These are phyloP conservation scores for Candida dubliniensis DNA, from an alignment of 1,139 yeast genomes.

Conservation along the genomic window DNA sequence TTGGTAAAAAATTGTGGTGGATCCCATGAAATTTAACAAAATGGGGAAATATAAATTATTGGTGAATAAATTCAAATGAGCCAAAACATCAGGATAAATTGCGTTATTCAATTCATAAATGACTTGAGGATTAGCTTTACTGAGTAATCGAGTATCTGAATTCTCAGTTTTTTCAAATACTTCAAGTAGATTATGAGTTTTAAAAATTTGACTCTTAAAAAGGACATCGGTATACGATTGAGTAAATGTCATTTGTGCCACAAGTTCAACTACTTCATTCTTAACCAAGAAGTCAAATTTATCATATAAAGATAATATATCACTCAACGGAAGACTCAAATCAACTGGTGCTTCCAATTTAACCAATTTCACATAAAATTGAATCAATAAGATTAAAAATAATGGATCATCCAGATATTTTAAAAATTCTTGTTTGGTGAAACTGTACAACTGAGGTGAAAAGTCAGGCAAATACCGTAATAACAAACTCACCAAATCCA, in stretches of 20 bases:
- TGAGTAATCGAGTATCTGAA: conserved; percentile 23
- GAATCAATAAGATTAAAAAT: conserved; percentile 25
- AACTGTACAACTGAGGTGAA: conserved; percentile 13
- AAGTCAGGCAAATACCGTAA: conserved; percentile 10
- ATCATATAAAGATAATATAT: conserved; percentile 13
- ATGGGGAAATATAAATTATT: conserved; percentile 28
- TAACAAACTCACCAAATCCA: conserved; percentile 19
- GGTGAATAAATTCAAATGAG: conserved; percentile 20
- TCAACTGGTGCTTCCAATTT: conserved; percentile 6
- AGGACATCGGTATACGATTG: conserved; percentile 12
- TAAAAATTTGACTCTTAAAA: conserved; percentile 18
- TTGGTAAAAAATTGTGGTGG: conserved; percentile 19
- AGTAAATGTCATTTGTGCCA: conserved; percentile 12
- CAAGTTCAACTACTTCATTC: conserved; percentile 11
- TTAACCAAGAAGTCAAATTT: conserved; percentile 15
- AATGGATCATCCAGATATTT: conserved; percentile 26
- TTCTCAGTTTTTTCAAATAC: conserved; percentile 17
- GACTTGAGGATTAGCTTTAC: conserved; percentile 24
- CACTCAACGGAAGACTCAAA: conserved; percentile 17
- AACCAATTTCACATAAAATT: conserved; percentile 29
- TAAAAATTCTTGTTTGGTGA: conserved; percentile 16
- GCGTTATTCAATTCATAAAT: conserved; percentile 16
- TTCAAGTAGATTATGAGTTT: conserved; percentile 21
- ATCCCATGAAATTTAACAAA: conserved; percentile 28
- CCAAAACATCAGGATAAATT: conserved; percentile 19